A percentile compares a stretch with the other conserved stretches of the same genome.
Conservation (phyloP, 495 filamentous ascomycete species). For the Penicillium egyptiacum region DNA sequence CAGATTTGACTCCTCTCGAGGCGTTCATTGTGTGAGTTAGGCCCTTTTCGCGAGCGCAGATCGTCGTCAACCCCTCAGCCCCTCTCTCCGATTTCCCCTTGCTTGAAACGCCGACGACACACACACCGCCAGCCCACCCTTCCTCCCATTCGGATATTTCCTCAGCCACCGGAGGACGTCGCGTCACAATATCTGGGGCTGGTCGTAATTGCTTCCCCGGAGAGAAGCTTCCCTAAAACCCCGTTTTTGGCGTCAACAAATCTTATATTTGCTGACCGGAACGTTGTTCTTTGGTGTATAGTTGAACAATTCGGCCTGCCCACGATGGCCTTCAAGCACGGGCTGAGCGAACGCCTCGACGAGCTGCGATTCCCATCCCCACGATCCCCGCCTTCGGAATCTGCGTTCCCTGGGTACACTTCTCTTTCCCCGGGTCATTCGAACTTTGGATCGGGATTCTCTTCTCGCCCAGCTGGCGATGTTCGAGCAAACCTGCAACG, state of each 20-base stretch:
- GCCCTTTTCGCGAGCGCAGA: slow-evolving; percentile 32
- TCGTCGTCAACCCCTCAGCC: slow-evolving; percentile 44
- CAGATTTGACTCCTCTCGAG: slow-evolving; percentile 33
- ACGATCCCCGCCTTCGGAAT: slow-evolving; percentile 68
- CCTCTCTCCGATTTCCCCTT: slow-evolving; percentile 42
- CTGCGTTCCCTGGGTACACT: slow-evolving; percentile 67
- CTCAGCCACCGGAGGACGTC: slow-evolving; percentile 8
- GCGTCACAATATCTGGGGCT: slow-evolving; percentile 11
- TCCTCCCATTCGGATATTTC: slow-evolving; percentile 10
- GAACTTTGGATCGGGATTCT: slow-evolving; percentile 54
- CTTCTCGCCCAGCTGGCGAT: slow-evolving; percentile 54
- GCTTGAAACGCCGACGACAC: slow-evolving; percentile 30
- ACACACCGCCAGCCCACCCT: slow-evolving; percentile 40
- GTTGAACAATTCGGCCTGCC: slow-evolving; percentile 35
- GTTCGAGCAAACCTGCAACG: slow-evolving; percentile 74
- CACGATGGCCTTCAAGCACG: slow-evolving; percentile 66
- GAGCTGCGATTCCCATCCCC: slow-evolving; percentile 77
- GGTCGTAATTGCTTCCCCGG: slow-evolving; percentile 10
- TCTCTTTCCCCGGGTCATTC: slow-evolving; percentile 67
- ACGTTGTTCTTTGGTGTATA: slow-evolving; percentile 26
- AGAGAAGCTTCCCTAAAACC: slow-evolving; percentile 13
- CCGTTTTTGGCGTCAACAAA: slow-evolving; percentile 12
- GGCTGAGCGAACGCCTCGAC: slow-evolving; percentile 65
- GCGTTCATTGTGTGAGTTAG: slow-evolving; percentile 49
- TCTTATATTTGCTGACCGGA: slow-evolving; percentile 25